Evolutionary conservation across 257 asterid genomes (phyloP), one percentile per base, ranked within the genome.

Genomic region (Scutellaria barbata): DNA sequence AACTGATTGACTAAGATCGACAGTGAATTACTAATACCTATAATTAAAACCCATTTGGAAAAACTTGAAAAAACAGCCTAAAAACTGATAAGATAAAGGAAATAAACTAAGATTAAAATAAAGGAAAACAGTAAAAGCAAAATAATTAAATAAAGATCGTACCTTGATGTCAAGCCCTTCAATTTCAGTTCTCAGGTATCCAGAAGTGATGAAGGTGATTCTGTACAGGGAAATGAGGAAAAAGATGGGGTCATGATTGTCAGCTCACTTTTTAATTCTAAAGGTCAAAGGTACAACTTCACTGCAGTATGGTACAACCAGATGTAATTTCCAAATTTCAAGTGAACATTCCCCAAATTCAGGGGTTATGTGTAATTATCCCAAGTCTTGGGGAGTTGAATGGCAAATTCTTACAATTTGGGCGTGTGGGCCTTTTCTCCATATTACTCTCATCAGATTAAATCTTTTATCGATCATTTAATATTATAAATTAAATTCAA

Each of bases 101-200:
- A 48, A 67, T 8, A 48, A 43, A 58, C 20, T 67, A n/a, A 42
- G 18, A 75, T n/a, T 20, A 35, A 48, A 69, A 8, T 13, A 33
- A 62, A 33, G 25, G 58, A n/a, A 14, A 41, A 40, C 6, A 30
- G 50, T 5, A 55, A 2, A 22, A 16, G 33, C 40, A 39, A n/a
- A 14, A 12, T 7, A 18, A 12, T 39, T 33, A 37, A 45, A 33
- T 17, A 47, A 76, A 25, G 20, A 56, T 46, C 35, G 68, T 7
- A 71, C 77, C 76, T 48, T 50, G 41, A 48, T 6, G 81, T 47
- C 56, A 64, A 42, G 13, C 12, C 42, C 18, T 40, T 46, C 70
- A 14, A 3, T 17, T 41, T 18, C 4, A 55, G 74, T 55, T 16
- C 70, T 63, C 63, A 37, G 8, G 10, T 54, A 1, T 7, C 30